phyloP scores from a whole-genome alignment of 2,329 filamentous ascomycete species.

The Aspergillus sp. region DNA sequence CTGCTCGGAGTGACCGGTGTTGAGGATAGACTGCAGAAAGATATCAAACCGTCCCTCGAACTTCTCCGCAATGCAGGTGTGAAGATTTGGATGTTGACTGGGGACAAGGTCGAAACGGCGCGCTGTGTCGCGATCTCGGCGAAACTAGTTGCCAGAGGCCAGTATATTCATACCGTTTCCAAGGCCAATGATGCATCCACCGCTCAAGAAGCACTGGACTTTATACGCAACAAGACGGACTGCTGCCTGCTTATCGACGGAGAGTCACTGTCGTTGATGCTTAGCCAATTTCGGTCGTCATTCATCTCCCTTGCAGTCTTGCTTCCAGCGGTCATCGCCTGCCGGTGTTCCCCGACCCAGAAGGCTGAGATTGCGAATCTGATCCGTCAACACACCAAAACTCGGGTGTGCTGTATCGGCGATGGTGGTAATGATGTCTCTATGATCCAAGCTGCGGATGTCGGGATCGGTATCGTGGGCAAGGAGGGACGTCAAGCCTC shows the following conservation, averaged over 20 bases:
- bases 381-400: slow-evolving; percentile 85
- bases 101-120: slow-evolving; percentile 96
- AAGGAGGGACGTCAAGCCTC: slow-evolving; percentile 95
- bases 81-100: slow-evolving; percentile 99
- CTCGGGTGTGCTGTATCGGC: slow-evolving; percentile 93
- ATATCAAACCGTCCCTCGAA: slow-evolving; percentile 92
- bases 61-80: slow-evolving; percentile 93
- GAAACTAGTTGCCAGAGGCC: slow-evolving; percentile 84
- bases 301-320: slow-evolving; percentile 85
- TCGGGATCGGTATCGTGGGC: slow-evolving; percentile 94
- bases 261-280: slow-evolving; percentile 74
- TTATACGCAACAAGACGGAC: slow-evolving; percentile 72
- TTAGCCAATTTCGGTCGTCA: slow-evolving; percentile 70
- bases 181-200: slow-evolving; percentile 75
- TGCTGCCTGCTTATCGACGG: slow-evolving; percentile 93
- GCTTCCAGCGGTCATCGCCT: slow-evolving; percentile 87
- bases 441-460: slow-evolving; percentile 98
- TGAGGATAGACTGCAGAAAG: slow-evolving; percentile 89
- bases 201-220: slow-evolving; percentile 80
- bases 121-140: slow-evolving; percentile 92
- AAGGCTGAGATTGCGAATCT: slow-evolving; percentile 89
- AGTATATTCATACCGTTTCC: slow-evolving; percentile 89
- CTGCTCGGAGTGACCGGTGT: slow-evolving; percentile 95
- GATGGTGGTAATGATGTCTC: slow-evolving; percentile 97
- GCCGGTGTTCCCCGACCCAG: slow-evolving; percentile 91